phyloP scores from a whole-genome alignment of 2,329 filamentous ascomycete genomes.

The Calonectria pauciramosa region DNA sequence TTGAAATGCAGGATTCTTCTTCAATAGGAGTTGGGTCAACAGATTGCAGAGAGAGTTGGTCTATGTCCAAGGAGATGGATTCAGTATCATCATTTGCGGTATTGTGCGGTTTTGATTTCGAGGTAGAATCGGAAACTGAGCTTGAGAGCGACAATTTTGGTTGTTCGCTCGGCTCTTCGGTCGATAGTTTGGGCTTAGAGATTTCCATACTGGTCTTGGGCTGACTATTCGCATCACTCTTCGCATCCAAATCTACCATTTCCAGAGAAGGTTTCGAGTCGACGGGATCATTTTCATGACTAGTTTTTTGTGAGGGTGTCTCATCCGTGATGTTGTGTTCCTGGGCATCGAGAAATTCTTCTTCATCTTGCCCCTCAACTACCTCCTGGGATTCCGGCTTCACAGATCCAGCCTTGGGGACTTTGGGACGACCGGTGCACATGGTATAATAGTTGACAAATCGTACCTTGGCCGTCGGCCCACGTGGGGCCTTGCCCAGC shows the following conservation, averaged over 20 bases:
- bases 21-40: slow-evolving; percentile 57
- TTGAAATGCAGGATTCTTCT: slow-evolving; percentile 11
- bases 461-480: slow-evolving; percentile 68
- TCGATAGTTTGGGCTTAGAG: slow-evolving; percentile 33
- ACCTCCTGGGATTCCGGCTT: slow-evolving; percentile 11
- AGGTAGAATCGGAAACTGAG: neutral
- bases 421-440: slow-evolving; percentile 80
- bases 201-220: slow-evolving; percentile 18
- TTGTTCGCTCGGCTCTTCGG: slow-evolving; percentile 37
- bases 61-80: slow-evolving; percentile 29
- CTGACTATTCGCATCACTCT: slow-evolving; percentile 19
- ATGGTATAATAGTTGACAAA: slow-evolving; percentile 94
- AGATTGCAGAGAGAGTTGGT: slow-evolving; percentile 49
- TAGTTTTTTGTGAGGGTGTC: neutral
- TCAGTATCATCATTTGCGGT: neutral
- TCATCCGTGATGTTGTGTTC: neutral
- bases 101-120: neutral
- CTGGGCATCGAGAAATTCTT: slow-evolving; percentile 9
- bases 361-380: slow-evolving; percentile 6
- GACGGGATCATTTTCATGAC: neutral
- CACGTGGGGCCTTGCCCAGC: slow-evolving; percentile 28
- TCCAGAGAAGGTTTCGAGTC: slow-evolving; percentile 20
- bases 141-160: slow-evolving; percentile 19
- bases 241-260: slow-evolving; percentile 7
- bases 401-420: slow-evolving; percentile 34